Base-by-base conservation (phyloP, 306 rosid genomes). In the Cucumis melo region DNA sequence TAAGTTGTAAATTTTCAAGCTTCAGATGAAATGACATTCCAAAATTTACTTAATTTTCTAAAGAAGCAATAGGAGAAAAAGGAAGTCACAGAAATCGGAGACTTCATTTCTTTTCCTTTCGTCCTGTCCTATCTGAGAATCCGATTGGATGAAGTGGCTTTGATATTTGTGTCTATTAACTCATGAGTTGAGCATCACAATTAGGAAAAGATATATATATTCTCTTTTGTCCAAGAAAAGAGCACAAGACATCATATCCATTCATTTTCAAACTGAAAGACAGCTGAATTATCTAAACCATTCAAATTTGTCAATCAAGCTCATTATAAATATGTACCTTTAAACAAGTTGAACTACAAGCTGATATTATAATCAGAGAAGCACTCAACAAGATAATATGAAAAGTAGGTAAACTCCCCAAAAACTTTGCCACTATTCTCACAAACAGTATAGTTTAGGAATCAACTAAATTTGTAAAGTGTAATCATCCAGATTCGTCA, bases 131-230 rank as follows among this genome's bases (percentile, higher is more conserved):
- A 44, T 67, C 76, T 73, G 9, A 48, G 59, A 46, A 73, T 9
- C 44, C 24, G 27, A 29, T 19, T 51, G 42, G 16, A 72, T 72
- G 61, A 50, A 60, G 46, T 51, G 76, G 60, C 27, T 72, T 78
- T 42, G 50, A 19, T 62, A 53, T 71, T 77, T 59, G 46, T 72
- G 79, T 81, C 56, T 70, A 50, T 70, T 56, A 75, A 42, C 74
- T 61, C 39, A 68, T 75, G 82, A 83, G 70, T 77, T 53, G 75
- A 23, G 42, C 78, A 46, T 32, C 70, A 78, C 59, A 39, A 42
- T 74, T 75, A 53, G 41, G 57, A 48, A 20, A 53, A 77, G 78
- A 59, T 73, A 51, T 72, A 72, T 72, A 73, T 73, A 73, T 51
- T 73, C 76, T 17, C 76, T 73, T 51, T 72, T 51, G 76, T 72